Base-by-base conservation (phyloP, 1,139 yeast species). In the Saccharomycopsis hybrid region DNA sequence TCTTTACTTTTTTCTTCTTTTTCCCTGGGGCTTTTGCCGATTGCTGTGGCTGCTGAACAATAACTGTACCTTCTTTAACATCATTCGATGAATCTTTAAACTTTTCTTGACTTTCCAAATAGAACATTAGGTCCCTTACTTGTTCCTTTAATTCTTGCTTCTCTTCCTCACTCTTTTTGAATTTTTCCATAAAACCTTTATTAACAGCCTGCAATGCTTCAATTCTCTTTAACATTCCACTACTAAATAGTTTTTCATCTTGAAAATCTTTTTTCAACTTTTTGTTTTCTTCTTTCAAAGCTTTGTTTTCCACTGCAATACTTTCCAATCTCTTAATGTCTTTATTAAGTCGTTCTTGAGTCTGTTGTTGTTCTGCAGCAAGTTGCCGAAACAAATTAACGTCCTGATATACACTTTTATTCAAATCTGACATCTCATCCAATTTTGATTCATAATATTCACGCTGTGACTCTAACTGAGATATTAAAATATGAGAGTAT, bases 381-480 rank as follows among this genome's bases (percentile, higher is more conserved):
- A 64, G 8, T 32, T 32, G 11, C 11, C 35, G 35, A 8, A 8
- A n/a, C 8, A 40, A 40, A 8, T 35, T 24, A 18, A 33, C 32
- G 11, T 42, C 38, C 9, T 25, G 32, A 31, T 13, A 25, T n/a
- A 30, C 18, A 27, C 18, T 13, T 13, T 40, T 46, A 24, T 49
- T 49, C 35, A 48, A 50, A 41, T 65, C 71, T 2, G 71, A 69
- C 11, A 68, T 65, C 43, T 73, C 74, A n/a, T 70, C 64, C 31
- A 85, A 59, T 52, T 81, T 72, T 8, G 71, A 69, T 60, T 88
- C 96, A 61, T 85, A 89, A 64, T 83, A 86, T 55, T 85, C 92
- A 48, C 96, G 71, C 64, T 89, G 97, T n/a, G 94, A 83, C 47
- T 89, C 95, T 49, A 89, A 67, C 60, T 89, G 97, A 3, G 90